These are phyloP conservation scores for Melastoma candidum DNA, from an alignment of 441 rosid genomes.

Conservation along the genomic window DNA sequence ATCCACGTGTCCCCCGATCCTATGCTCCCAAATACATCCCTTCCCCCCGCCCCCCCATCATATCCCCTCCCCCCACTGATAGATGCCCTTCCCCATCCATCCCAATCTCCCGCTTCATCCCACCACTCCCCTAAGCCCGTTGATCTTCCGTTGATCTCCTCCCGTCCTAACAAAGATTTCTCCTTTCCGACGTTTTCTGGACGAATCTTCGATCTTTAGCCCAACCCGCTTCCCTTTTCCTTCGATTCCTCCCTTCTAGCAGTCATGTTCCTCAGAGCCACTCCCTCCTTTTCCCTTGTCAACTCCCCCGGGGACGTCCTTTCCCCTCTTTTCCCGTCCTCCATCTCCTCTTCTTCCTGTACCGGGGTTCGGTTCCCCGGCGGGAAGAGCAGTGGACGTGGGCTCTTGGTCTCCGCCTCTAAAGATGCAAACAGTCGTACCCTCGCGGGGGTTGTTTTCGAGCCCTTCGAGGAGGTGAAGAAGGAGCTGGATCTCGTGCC, in stretches of 20 bases:
- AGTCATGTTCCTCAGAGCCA: conserved; percentile 6
- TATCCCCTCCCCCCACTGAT: background rate
- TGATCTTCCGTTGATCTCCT: background rate
- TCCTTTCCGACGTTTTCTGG: no score
- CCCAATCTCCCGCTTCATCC: no score
- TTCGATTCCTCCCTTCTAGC: background rate
- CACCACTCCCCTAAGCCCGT: background rate
- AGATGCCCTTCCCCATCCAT: no score
- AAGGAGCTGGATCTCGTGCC: conserved; percentile 50
- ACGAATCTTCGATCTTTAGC: no score
- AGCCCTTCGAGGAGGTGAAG: conserved; percentile 49
- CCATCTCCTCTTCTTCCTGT: background rate
- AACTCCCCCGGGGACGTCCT: background rate
- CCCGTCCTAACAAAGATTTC: no score
- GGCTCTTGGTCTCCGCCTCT: conserved; percentile 5
- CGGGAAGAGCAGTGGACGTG: background rate
- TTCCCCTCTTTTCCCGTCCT: background rate
- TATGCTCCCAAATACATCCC: no score
- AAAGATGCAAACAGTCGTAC: conserved; percentile 13
- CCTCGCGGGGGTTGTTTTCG: conserved; percentile 22
- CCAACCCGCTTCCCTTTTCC: no score
- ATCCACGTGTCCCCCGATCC: conserved; percentile 2
- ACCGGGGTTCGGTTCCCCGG: background rate
- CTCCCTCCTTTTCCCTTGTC: background rate
- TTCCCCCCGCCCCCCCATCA: background rate